Conservation (phyloP, 2,329 filamentous ascomycete genomes). For the Colletotrichum lupini region DNA sequence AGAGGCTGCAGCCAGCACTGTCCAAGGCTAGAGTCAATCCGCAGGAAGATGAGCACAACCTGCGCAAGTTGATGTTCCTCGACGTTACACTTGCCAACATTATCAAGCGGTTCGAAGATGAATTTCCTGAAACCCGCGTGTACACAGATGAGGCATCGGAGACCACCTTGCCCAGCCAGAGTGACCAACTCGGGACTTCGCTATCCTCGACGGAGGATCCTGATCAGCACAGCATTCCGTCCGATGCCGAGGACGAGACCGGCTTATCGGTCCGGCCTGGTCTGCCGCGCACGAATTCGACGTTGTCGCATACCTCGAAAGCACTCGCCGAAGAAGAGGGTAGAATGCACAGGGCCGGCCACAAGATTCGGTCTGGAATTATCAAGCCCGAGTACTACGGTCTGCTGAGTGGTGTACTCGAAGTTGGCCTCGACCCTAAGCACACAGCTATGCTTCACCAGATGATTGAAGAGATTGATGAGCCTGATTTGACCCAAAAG, state of each 20-base stretch:
- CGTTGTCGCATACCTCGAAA: conserved; percentile 60
- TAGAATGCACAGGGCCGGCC: conserved; percentile 64
- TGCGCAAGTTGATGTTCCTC: conserved; percentile 87
- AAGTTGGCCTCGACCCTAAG: conserved; percentile 61
- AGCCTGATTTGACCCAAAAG: conserved; percentile 65
- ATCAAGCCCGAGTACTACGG: conserved; percentile 64
- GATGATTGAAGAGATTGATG: conserved; percentile 71
- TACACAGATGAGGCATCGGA: conserved; percentile 44
- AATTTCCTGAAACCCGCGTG: conserved; percentile 88
- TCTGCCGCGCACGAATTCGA: conserved; percentile 63
- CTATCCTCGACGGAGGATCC: conserved; percentile 47
- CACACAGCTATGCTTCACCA: conserved; percentile 66
- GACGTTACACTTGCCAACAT: conserved; percentile 90
- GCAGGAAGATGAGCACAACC: conserved; percentile 76
- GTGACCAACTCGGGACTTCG: conserved; percentile 42
- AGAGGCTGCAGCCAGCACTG: conserved; percentile 84
- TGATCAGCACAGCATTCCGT: conserved; percentile 50
- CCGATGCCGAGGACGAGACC: conserved; percentile 62
- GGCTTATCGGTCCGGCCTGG: conserved; percentile 53
- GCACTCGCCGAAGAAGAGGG: conserved; percentile 68
- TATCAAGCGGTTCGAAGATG: conserved; percentile 95
- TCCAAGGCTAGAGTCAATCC: conserved; percentile 76
- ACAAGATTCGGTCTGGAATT: conserved; percentile 66
- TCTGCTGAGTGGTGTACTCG: conserved; percentile 59
- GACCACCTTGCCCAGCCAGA: conserved; percentile 40